Evolutionary conservation across 2,329 filamentous ascomycete genomes (phyloP), one percentile per base, ranked within the genome.

Genomic region (Fusarium duplospermum): DNA sequence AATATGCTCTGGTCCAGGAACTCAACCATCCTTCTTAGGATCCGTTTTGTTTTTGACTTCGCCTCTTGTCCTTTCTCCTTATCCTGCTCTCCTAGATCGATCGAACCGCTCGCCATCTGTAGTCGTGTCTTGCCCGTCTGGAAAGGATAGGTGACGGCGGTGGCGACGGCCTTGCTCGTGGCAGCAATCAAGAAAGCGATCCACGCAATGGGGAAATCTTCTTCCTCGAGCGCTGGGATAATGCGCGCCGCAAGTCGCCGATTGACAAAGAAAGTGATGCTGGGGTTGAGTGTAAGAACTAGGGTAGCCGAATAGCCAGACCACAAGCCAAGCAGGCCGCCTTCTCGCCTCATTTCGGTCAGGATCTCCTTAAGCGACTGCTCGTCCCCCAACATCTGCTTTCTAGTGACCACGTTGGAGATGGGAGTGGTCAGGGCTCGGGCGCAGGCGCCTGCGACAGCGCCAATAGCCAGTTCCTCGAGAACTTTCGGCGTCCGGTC

Each of bases 201-300:
- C 81, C 82, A 84, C 7, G 82, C 82, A 7, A 83, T 75, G 3
- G 82, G 81, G 27, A 84, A 73, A 58, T 84, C 82, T 68, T 83
- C 82, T 70, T 79, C 84, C 75, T 85, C 87, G 2, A 86, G 84
- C 9, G 87, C 42, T 80, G 85, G 64, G 1, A 94, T 85, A 4
- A 93, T 80, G 2, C 86, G 80, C 62, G 89, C 87, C 74, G 92
- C 91, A 22, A 96, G 84, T 9, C 92, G 84, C 76, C 94, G 92
- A 78, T 97, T 94, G 33, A 97, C 85, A 75, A 96, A 91, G 80
- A 98, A 95, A 0, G 95, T 97, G 72, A 98, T 88, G 73, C 93
- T 92, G 1, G 95, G 95, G 78, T 98, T 98, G 31, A 97, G 86
- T 1, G 95, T 95, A 60, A 97, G 84, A 42, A 98, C 87, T 67